Evolutionary conservation across 495 filamentous ascomycete species (phyloP).

Genomic region (Xylaria flabelliformis): DNA sequence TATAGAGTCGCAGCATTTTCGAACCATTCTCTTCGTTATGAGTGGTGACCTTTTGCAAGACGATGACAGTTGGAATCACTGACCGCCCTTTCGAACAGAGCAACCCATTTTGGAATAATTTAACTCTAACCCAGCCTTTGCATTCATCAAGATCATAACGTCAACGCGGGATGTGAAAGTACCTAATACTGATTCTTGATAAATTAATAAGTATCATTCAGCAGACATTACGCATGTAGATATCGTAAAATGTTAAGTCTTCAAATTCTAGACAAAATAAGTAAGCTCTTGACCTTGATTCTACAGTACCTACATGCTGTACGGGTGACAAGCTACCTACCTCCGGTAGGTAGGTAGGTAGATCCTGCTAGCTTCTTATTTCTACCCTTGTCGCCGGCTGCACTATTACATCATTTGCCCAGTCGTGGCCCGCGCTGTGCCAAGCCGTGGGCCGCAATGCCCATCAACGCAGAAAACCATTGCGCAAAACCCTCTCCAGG

Average conservation of each 20-base stretch:
- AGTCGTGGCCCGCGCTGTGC: not conserved
- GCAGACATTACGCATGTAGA: not conserved
- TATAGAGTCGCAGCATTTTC: constrained; percentile 25
- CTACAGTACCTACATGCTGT: not conserved
- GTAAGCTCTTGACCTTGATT: not conserved
- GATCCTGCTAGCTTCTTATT: not conserved
- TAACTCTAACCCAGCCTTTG: not conserved
- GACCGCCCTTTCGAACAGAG: constrained; percentile 1
- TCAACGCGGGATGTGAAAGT: not conserved
- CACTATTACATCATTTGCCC: constrained; percentile 6
- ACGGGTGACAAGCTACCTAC: not conserved
- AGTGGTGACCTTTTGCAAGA: not conserved
- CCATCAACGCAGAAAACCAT: not conserved
- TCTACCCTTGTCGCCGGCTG: not conserved
- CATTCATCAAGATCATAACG: not conserved
- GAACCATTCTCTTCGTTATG: not conserved
- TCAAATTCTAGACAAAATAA: not conserved
- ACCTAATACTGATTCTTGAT: not conserved
- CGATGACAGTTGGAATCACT: not conserved
- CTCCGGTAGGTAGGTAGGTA: not conserved
- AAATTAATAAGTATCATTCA: not conserved
- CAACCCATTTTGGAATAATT: not conserved
- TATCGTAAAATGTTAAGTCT: not conserved
- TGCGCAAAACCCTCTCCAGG: not conserved
- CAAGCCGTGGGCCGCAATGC: not conserved